phyloP scores from a whole-genome alignment of 164 flowering plant species.

The Magnolia changhungtana region DNA sequence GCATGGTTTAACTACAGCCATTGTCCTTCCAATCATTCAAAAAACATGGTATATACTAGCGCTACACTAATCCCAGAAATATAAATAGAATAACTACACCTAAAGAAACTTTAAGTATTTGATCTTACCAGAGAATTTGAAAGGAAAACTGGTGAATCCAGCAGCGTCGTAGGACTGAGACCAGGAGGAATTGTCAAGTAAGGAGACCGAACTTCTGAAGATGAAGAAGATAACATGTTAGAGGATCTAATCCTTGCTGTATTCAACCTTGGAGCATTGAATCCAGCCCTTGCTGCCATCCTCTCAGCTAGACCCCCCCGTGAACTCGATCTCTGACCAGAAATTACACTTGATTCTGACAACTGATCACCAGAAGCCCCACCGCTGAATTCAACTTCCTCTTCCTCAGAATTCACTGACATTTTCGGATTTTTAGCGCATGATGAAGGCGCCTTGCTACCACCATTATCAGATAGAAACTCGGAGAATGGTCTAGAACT shows the following conservation, averaged over 20 bases:
- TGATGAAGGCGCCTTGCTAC: conserved; percentile 15
- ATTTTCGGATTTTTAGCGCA: conserved; percentile 19
- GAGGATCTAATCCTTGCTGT: conserved; percentile 56
- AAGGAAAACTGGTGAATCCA: conserved; percentile 88
- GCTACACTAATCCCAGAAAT: background rate
- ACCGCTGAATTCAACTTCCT: conserved; percentile 13
- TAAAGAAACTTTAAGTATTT: background rate
- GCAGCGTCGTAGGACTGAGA: conserved; percentile 76
- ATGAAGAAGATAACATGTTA: conserved; percentile 27
- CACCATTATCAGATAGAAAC: conserved; percentile 20
- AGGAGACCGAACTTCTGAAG: conserved; percentile 49
- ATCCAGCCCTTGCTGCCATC: conserved; percentile 81
- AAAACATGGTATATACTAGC: background rate
- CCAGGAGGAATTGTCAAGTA: conserved; percentile 78
- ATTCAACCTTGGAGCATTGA: conserved; percentile 67
- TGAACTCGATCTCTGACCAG: conserved; percentile 34
- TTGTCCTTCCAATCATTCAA: background rate
- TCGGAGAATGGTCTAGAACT: conserved; percentile 29
- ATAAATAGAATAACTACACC: background rate
- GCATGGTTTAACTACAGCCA: background rate
- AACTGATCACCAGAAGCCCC: conserved; percentile 17
- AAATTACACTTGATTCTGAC: conserved; percentile 16
- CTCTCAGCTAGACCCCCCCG: conserved; percentile 66
- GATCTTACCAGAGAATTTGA: conserved; percentile 72
- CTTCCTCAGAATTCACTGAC: conserved; percentile 9